Conservation (phyloP, 2,329 filamentous ascomycete genomes). For the Verticillium alfalfae region DNA sequence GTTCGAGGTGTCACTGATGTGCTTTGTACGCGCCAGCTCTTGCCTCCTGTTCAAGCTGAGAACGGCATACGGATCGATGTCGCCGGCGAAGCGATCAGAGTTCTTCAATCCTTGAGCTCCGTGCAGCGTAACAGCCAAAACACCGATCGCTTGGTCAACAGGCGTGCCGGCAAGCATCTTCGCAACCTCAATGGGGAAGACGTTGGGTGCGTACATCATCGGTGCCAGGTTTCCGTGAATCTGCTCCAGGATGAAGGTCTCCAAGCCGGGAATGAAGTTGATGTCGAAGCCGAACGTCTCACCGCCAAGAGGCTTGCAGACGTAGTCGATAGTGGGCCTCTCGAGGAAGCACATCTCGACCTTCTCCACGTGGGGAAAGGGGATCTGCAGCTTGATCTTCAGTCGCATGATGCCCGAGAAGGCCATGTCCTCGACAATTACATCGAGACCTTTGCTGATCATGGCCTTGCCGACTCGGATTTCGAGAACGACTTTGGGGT, state of each 20-base stretch:
- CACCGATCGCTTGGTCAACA: constrained; percentile 92
- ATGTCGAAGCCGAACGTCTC: constrained; percentile 97
- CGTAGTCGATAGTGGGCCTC: constrained; percentile 86
- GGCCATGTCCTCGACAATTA: constrained; percentile 97
- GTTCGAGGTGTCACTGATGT: constrained; percentile 74
- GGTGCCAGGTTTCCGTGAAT: constrained; percentile 90
- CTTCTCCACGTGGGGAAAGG: constrained; percentile 91
- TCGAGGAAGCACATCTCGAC: constrained; percentile 94
- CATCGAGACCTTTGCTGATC: constrained; percentile 93
- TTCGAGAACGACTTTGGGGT: constrained; percentile 93
- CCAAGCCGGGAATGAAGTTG: constrained; percentile 95
- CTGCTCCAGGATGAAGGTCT: constrained; percentile 90
- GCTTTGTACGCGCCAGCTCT: constrained; percentile 84
- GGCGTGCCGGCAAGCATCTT: constrained; percentile 95
- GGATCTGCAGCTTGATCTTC: constrained; percentile 94
- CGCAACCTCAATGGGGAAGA: constrained; percentile 96
- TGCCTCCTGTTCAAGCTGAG: constrained; percentile 80
- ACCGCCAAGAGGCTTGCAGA: constrained; percentile 94
- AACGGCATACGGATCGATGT: constrained; percentile 82
- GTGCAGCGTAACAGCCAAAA: constrained; percentile 86
- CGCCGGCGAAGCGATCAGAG: constrained; percentile 86
- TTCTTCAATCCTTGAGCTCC: constrained; percentile 92
- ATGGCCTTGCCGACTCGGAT: constrained; percentile 93
- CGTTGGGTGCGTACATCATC: constrained; percentile 98
- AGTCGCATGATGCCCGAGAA: constrained; percentile 94